phyloP scores from a whole-genome alignment of 2,329 filamentous ascomycete genomes.

The Scytalidium sp. region DNA sequence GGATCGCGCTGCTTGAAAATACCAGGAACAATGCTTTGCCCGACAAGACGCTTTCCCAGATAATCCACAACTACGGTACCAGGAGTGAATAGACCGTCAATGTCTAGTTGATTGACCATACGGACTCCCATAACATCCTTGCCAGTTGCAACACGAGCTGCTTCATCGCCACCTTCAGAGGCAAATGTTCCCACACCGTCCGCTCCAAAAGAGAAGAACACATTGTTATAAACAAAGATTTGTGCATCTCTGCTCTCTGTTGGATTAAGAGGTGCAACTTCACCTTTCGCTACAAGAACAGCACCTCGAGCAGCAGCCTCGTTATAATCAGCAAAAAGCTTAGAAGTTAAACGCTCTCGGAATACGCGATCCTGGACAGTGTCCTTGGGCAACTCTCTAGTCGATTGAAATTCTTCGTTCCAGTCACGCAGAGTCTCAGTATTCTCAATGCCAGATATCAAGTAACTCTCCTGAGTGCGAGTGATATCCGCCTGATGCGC shows the following conservation, averaged over 20 bases:
- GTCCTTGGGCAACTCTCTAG: constrained; percentile 88
- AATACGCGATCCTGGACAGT: constrained; percentile 95
- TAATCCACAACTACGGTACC: constrained; percentile 97
- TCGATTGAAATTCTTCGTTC: constrained; percentile 99
- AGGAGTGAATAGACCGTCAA: constrained; percentile 89
- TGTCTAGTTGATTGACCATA: constrained; percentile 94
- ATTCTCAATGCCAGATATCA: constrained; percentile 88
- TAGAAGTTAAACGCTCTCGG: constrained; percentile 87
- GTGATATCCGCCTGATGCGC: constrained; percentile 80
- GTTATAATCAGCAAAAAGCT: constrained; percentile 96
- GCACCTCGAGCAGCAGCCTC: constrained; percentile 92
- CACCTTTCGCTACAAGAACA: constrained; percentile 86
- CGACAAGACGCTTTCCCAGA: constrained; percentile 93
- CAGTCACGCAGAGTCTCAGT: constrained; percentile 93
- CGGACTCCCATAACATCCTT: constrained; percentile 96
- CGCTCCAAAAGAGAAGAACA: constrained; percentile 98
- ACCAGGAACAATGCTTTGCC: constrained; percentile 95
- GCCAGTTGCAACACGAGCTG: constrained; percentile 89
- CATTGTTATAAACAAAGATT: constrained; percentile 99
- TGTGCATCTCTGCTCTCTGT: constrained; percentile 91
- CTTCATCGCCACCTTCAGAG: constrained; percentile 93
- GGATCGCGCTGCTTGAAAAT: constrained; percentile 99
- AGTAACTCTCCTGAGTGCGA: constrained; percentile 86
- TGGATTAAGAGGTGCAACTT: constrained; percentile 90
- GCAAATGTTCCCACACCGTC: constrained; percentile 97